Conservation (phyloP, 2,329 filamentous ascomycete genomes). For the Aspergillus texensis region DNA sequence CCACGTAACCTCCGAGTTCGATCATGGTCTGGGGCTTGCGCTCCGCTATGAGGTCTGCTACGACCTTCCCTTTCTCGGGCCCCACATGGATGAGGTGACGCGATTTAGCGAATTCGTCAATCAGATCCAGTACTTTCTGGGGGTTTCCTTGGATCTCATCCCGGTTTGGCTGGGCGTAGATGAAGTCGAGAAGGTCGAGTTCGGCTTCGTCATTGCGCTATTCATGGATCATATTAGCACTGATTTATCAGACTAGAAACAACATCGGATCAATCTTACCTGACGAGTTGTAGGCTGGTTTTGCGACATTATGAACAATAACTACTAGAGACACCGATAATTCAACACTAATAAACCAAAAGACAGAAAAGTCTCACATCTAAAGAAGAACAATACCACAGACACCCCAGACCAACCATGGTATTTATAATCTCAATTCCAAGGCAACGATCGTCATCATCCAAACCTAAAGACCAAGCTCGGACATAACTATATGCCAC, state of each 20-base stretch:
- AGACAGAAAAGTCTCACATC: not conserved
- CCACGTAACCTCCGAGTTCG: slow-evolving; percentile 79
- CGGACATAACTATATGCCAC: not conserved
- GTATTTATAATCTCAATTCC: not conserved
- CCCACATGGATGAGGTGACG: slow-evolving; percentile 83
- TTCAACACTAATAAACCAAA: not conserved
- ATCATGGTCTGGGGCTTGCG: slow-evolving; percentile 71
- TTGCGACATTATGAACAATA: not conserved
- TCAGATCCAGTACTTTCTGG: slow-evolving; percentile 64
- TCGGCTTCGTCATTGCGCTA: slow-evolving; percentile 69
- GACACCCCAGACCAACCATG: not conserved
- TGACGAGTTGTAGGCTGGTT: not conserved
- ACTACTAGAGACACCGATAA: not conserved
- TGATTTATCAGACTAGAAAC: not conserved
- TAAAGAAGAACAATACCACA: not conserved
- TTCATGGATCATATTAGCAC: not conserved
- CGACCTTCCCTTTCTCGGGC: slow-evolving; percentile 71
- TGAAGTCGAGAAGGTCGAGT: slow-evolving; percentile 70
- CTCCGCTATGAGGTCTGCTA: slow-evolving; percentile 68
- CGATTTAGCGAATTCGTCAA: slow-evolving; percentile 69
- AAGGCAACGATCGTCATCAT: not conserved
- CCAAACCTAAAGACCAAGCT: not conserved
- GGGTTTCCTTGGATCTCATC: slow-evolving; percentile 67
- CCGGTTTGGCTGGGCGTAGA: slow-evolving; percentile 64
- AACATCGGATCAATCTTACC: not conserved